These are phyloP conservation scores for Microdochium paspali DNA, from an alignment of 2,329 filamentous ascomycete species.

Conservation along the genomic window DNA sequence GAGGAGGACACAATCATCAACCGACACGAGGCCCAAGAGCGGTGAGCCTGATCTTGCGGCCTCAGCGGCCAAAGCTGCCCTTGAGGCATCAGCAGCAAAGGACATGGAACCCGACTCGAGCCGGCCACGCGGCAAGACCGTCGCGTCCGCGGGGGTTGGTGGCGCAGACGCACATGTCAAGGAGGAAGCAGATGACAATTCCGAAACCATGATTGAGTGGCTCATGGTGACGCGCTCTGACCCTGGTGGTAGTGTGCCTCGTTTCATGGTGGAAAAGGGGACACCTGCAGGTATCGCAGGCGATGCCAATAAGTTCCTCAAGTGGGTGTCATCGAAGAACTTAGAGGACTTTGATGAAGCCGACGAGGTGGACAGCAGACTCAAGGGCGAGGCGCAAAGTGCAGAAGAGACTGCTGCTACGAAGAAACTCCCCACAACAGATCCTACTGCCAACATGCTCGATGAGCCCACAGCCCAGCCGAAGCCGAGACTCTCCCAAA, in stretches of 20 bases:
- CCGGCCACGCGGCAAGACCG: slow-evolving; percentile 18
- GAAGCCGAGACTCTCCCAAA: slow-evolving; percentile 15
- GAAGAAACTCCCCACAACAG: slow-evolving; percentile 10
- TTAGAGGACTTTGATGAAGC: slow-evolving; percentile 22
- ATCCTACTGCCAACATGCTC: slow-evolving; percentile 8
- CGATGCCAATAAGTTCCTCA: slow-evolving; percentile 72
- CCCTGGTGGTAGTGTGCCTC: slow-evolving; percentile 77
- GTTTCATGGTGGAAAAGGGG: slow-evolving; percentile 85
- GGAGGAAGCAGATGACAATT: slow-evolving; percentile 16
- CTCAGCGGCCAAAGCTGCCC: slow-evolving; percentile 15
- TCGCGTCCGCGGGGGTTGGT: slow-evolving; percentile 17
- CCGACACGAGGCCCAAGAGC: slow-evolving; percentile 21
- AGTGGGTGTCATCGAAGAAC: slow-evolving; percentile 51
- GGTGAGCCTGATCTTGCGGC: slow-evolving; percentile 15
- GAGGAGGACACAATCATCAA: slow-evolving; percentile 32
- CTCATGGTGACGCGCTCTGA: slow-evolving; percentile 88
- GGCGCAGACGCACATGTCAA: slow-evolving; percentile 3
- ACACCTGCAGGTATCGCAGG: slow-evolving; percentile 72
- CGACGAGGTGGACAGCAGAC: slow-evolving; percentile 7
- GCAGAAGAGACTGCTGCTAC: slow-evolving; percentile 16
- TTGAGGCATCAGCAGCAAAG: slow-evolving; percentile 8
- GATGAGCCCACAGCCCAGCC: slow-evolving; percentile 7
- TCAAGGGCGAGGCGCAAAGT: slow-evolving; percentile 15
- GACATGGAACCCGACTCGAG: slow-evolving; percentile 23
- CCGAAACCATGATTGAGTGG: slow-evolving; percentile 61